Evolutionary conservation across 139 green algal species (phyloP), one percentile per base, ranked within the genome.

Genomic region (Haematococcus sp.): DNA sequence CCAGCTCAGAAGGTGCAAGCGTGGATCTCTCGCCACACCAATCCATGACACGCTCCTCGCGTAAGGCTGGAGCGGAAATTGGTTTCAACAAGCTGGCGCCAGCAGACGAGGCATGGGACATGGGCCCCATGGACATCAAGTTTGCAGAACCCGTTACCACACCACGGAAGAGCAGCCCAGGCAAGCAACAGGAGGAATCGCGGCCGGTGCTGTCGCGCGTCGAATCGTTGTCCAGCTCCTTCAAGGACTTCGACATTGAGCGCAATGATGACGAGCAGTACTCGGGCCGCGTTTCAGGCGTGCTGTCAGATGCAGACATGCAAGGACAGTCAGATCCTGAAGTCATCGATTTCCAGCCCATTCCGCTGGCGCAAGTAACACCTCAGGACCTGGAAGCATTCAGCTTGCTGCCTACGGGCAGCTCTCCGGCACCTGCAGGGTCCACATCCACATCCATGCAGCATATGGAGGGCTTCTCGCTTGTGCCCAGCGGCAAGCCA

Each of bases 191-290:
- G 4, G 76, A 74, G 23, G 77, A 81, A n/a, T 44, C 51, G 0
- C 66, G 70, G 20, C 77, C 76, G 7, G 75, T 83, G 56, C 73
- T 89, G 28, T 86, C 81, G 1, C 78, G 84, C 4, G 84, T 89
- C 0, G 84, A 87, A 76, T 87, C 81, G 0, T 76, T 89, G 0
- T 86, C 78, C 49, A 85, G 77, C 76, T 86, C 76, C 0, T 87
- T 89, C 63, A 89, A 83, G 32, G 80, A 86, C 68, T 85, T 85
- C 58, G 80, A 85, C 31, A 71, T 81, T 56, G 80, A 85, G 52
- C 60, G 78, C 60, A 55, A 49, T 15, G 32, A 73, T 33, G 68
- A 58, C 2, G 68, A 76, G 31, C 43, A 11, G 4, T 56, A 75
- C 17, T 65, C 58, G 17, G 58, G 58, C 23, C 23, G 23, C 4